phyloP scores from a whole-genome alignment of 805 yeast genomes.

The Candida piceae region DNA sequence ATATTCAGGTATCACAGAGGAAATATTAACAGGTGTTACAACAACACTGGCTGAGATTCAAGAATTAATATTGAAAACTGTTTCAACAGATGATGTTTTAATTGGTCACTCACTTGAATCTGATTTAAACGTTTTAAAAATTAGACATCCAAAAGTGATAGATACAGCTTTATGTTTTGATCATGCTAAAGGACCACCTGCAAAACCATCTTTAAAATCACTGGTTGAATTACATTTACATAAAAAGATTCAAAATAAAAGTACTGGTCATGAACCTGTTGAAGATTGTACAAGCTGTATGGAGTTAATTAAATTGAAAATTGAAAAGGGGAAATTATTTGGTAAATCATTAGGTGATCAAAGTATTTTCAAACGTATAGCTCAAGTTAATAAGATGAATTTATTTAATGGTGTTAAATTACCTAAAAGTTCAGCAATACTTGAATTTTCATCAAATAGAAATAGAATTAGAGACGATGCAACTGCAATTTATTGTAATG shows the following conservation, averaged over 20 bases:
- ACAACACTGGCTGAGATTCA: conserved; percentile 69
- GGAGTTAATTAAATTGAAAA: conserved; percentile 66
- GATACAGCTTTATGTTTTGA: conserved; percentile 79
- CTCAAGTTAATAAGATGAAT: conserved; percentile 18
- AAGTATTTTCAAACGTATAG: conserved; percentile 37
- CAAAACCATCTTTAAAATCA: conserved; percentile 70
- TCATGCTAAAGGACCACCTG: conserved; percentile 80
- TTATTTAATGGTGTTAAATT: conserved; percentile 20
- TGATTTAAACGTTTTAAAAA: conserved; percentile 65
- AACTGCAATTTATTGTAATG: conserved; percentile 4
- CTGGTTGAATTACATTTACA: conserved; percentile 54
- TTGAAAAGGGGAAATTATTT: conserved; percentile 58
- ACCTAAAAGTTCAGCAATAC: conserved; percentile 24
- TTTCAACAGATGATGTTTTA: conserved; percentile 58
- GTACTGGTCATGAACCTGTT: conserved; percentile 73
- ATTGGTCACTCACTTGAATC: conserved; percentile 90
- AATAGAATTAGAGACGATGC: conserved; percentile 17
- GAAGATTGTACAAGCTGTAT: conserved; percentile 83
- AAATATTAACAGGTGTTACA: conserved; percentile 53
- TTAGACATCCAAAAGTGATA: conserved; percentile 68
- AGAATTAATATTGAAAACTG: conserved; percentile 38
- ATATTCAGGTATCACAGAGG: conserved; percentile 84
- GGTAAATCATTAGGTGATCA: conserved; percentile 49
- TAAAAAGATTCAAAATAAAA: conserved; percentile 61
- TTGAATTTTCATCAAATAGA: conserved; percentile 17